phyloP scores from a whole-genome alignment of 2,329 filamentous ascomycete genomes.

The Xylariaceae sp. region DNA sequence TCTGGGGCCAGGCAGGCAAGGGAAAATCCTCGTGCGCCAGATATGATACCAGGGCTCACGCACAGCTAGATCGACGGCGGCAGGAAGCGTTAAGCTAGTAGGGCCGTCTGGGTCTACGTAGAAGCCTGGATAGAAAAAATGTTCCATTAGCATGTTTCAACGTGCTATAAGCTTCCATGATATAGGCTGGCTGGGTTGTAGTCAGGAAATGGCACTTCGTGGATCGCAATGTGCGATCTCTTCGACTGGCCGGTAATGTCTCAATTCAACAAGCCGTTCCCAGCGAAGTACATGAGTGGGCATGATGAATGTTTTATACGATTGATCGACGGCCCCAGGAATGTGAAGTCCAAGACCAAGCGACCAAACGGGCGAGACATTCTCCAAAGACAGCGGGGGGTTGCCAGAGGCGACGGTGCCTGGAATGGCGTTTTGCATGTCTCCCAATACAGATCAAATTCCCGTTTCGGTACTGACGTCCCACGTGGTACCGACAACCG shows the following conservation, averaged over 20 bases:
- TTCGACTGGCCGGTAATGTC: neutral
- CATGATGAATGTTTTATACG: slow-evolving; percentile 21
- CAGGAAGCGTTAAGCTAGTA: slow-evolving; percentile 17
- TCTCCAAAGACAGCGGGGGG: slow-evolving; percentile 19
- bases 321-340: slow-evolving; percentile 6
- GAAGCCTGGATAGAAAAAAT: slow-evolving; percentile 27
- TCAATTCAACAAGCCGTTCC: slow-evolving; percentile 5
- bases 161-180: slow-evolving; percentile 24
- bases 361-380: slow-evolving; percentile 20
- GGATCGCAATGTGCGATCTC: neutral
- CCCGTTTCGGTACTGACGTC: slow-evolving; percentile 6
- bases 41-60: slow-evolving; percentile 25
- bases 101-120: slow-evolving; percentile 23
- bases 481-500: slow-evolving; percentile 19
- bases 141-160: slow-evolving; percentile 29
- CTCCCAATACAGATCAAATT: slow-evolving; percentile 9
- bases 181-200: slow-evolving; percentile 10
- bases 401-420: slow-evolving; percentile 28
- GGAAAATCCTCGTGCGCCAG: slow-evolving; percentile 26
- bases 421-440: slow-evolving; percentile 26
- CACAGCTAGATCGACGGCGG: slow-evolving; percentile 9
- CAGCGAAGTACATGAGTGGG: slow-evolving; percentile 5
- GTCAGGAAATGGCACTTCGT: neutral
- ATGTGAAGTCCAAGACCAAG: slow-evolving; percentile 13
- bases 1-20: slow-evolving; percentile 26